Percentiles rank a stretch among this genome's conserved stretches.
These are phyloP conservation scores for Ceratocystis cubensis DNA, from an alignment of 2,329 filamentous ascomycete genomes.

Conservation along the genomic window DNA sequence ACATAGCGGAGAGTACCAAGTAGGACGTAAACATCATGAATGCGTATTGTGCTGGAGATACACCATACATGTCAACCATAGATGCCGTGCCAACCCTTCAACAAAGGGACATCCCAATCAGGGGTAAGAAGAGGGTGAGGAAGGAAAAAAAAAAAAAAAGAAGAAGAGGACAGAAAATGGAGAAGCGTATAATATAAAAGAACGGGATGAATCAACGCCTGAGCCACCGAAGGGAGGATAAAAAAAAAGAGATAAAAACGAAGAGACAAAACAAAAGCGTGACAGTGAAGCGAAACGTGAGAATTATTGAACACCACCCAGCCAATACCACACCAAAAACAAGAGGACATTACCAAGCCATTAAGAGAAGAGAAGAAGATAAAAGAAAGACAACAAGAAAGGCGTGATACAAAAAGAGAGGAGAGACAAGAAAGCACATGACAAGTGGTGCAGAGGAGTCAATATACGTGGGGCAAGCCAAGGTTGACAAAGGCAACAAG, in stretches of 20 bases:
- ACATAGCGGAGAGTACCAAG: background rate
- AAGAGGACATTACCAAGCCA: slow-evolving; percentile 17
- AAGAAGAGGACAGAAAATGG: slow-evolving; percentile 11
- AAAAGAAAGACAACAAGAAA: background rate
- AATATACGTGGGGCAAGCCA: background rate
- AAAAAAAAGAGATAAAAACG: slow-evolving; percentile 7
- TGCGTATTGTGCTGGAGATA: background rate
- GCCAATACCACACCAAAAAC: slow-evolving; percentile 6
- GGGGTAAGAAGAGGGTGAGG: background rate
- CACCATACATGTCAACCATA: background rate
- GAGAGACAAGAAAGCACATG: slow-evolving; percentile 24
- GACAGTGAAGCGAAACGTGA: slow-evolving; percentile 14
- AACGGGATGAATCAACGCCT: slow-evolving; percentile 22
- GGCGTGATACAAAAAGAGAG: slow-evolving; percentile 37
- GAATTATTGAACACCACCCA: slow-evolving; percentile 7
- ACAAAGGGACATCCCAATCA: background rate
- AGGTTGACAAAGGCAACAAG: background rate
- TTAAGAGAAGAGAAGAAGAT: slow-evolving; percentile 8
- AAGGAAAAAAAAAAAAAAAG: background rate
- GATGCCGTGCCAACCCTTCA: background rate
- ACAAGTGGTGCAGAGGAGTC: slow-evolving; percentile 7
- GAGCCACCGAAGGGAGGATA: slow-evolving; percentile 13
- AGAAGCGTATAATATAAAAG: slow-evolving; percentile 21
- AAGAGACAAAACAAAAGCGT: slow-evolving; percentile 11
- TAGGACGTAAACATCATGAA: background rate